Base-by-base conservation (phyloP, 2,329 filamentous ascomycete species). In the Cadophora sp. region DNA sequence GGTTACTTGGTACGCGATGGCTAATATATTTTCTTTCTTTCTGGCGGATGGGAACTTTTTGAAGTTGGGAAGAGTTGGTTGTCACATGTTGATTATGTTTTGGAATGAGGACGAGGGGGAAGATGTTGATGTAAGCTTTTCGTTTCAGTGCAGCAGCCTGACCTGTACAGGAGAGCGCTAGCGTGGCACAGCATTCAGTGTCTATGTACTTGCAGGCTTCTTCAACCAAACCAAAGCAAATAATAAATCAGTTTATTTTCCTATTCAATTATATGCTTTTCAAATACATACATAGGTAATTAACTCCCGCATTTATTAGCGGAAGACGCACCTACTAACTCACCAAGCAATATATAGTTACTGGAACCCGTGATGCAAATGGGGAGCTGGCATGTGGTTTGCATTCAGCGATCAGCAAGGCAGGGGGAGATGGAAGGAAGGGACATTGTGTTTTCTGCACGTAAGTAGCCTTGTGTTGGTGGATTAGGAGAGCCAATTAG, bases 181-280 rank as follows among this genome's bases (percentile, higher is more conserved):
- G 48, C 22, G 48, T 7, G 48, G 48, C 48, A 51, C 48, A 51
- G 48, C 48, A n/a, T n/a, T n/a, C n/a, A n/a, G n/a, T n/a, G n/a
- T n/a, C n/a, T n/a, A n/a, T n/a, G n/a, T n/a, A n/a, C n/a, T n/a
- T n/a, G n/a, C n/a, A n/a, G n/a, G n/a, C n/a, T n/a, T n/a, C n/a
- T n/a, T n/a, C n/a, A n/a, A n/a, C n/a, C n/a, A n/a, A n/a, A n/a
- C n/a, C n/a, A n/a, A n/a, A 30, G 4, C 27, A 6, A 30, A 30
- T 4, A 30, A 30, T 30, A 30, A 30, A 30, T 30, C 27, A 30
- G 6, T 6, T 30, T 6, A 6, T 6, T 30, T 30, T 6, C 27
- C 6, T 30, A 30, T 30, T 30, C 27, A 30, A 30, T 30, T 6
- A 4, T 30, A 30, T 30, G n/a, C n/a, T 30, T 6, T 30, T 30